These are phyloP conservation scores for Cladophialophora carrionii DNA, from an alignment of 2,329 filamentous ascomycete species.

Conservation along the genomic window DNA sequence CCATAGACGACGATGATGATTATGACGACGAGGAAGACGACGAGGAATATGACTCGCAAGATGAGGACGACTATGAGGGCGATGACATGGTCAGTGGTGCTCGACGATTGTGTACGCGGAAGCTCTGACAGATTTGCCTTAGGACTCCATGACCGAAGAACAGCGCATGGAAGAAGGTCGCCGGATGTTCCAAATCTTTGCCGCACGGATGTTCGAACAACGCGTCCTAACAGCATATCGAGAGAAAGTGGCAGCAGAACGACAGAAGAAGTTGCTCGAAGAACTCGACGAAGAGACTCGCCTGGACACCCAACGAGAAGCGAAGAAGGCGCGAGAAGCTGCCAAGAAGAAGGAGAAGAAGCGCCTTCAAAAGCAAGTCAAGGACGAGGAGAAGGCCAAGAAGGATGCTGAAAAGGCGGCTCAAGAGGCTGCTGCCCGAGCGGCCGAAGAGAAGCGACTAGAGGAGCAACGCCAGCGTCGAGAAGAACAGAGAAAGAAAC, in stretches of 20 bases:
- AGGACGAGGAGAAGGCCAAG: constrained; percentile 87
- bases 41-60: constrained; percentile 64
- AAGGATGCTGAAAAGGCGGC: constrained; percentile 87
- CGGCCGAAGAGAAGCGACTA: constrained; percentile 73
- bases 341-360: constrained; percentile 96
- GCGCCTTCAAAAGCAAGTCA: constrained; percentile 80
- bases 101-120: constrained; percentile 39
- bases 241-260: constrained; percentile 92
- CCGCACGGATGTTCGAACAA: constrained; percentile 98
- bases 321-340: constrained; percentile 90
- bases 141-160: constrained; percentile 97
- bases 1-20: constrained; percentile 73
- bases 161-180: constrained; percentile 98
- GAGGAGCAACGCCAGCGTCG: constrained; percentile 80
- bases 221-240: constrained; percentile 94
- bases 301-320: constrained; percentile 76
- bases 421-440: constrained; percentile 76
- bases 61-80: constrained; percentile 67
- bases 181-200: constrained; percentile 99
- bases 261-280: constrained; percentile 85
- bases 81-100: constrained; percentile 61
- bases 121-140: constrained; percentile 46
- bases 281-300: constrained; percentile 85
- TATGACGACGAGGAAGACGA: constrained; percentile 79
- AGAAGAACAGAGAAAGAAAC: constrained; percentile 89